These are phyloP conservation scores for Argentina anserina DNA, from an alignment of 306 rosid species.

Conservation along the genomic window DNA sequence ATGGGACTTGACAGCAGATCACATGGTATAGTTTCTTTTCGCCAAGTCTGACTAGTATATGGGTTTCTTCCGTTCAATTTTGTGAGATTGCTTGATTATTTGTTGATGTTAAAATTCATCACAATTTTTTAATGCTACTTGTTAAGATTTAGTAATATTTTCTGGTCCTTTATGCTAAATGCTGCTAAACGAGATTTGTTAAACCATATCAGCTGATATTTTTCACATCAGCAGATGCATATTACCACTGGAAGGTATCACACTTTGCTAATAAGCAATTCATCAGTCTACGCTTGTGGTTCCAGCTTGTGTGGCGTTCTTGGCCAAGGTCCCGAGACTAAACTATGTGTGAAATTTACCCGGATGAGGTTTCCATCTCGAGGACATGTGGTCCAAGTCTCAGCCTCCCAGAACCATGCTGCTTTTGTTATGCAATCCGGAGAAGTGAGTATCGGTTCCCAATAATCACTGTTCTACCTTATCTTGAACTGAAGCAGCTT, in stretches of 20 bases:
- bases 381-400: slow-evolving; percentile 65
- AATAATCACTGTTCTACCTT: not conserved
- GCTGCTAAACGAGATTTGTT: slow-evolving; percentile 10
- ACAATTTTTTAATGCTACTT: not conserved
- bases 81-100: not conserved
- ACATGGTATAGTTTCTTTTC: not conserved
- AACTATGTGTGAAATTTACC: slow-evolving; percentile 69
- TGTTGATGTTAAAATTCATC: not conserved
- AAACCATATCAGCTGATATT: slow-evolving; percentile 31
- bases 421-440: slow-evolving; percentile 81
- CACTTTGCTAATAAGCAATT: slow-evolving; percentile 69
- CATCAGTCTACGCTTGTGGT: slow-evolving; percentile 85
- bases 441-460: slow-evolving; percentile 52
- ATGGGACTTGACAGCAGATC: not conserved
- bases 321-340: slow-evolving; percentile 84
- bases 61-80: not conserved
- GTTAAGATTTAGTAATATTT: not conserved
- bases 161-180: not conserved
- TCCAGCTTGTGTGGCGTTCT: slow-evolving; percentile 86
- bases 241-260: slow-evolving; percentile 81
- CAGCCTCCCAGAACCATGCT: slow-evolving; percentile 88
- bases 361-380: slow-evolving; percentile 58
- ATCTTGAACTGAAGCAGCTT: not conserved
- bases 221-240: slow-evolving; percentile 69
- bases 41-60: not conserved